Conservation (phyloP, 2,329 filamentous ascomycete species). For the Aspergillus calidoustus region DNA sequence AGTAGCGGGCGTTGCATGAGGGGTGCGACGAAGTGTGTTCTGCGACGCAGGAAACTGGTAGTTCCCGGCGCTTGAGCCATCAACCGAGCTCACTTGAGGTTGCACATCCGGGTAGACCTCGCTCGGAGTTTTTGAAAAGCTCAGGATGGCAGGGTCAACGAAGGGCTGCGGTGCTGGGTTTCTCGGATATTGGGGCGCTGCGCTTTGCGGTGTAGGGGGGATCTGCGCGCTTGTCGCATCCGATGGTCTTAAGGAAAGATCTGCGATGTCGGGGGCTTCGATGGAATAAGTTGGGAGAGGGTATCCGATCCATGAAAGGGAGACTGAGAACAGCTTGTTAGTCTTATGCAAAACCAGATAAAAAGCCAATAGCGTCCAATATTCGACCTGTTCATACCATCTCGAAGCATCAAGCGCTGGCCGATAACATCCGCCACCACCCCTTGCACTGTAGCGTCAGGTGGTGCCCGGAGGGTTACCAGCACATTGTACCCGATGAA, state of each 20-base stretch:
- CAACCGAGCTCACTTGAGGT: slow-evolving; percentile 29
- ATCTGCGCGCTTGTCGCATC: slow-evolving; percentile 24
- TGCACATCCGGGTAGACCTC: slow-evolving; percentile 19
- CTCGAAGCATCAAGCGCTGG: slow-evolving; percentile 69
- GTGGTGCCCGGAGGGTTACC: slow-evolving; percentile 71
- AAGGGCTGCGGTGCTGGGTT: slow-evolving; percentile 56
- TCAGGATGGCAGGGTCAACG: slow-evolving; percentile 82
- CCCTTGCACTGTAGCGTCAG: slow-evolving; percentile 68
- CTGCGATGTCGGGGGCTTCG: slow-evolving; percentile 62
- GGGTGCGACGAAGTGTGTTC: slow-evolving; percentile 26
- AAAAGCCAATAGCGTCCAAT: not conserved
- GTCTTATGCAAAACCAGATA: not conserved
- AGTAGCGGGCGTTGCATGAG: slow-evolving; percentile 36
- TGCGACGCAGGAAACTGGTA: slow-evolving; percentile 18
- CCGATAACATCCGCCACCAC: slow-evolving; percentile 72
- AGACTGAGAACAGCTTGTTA: slow-evolving; percentile 46
- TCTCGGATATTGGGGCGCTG: slow-evolving; percentile 24
- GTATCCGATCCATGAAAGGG: slow-evolving; percentile 56
- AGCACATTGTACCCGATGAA: slow-evolving; percentile 79
- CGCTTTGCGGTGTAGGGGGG: slow-evolving; percentile 21
- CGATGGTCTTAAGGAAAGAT: slow-evolving; percentile 49
- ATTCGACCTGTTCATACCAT: slow-evolving; percentile 60
- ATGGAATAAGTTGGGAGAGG: slow-evolving; percentile 59
- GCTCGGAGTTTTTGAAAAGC: slow-evolving; percentile 54
- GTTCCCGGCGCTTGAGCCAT: slow-evolving; percentile 30